These are phyloP conservation scores for Flaveria brownii DNA, from an alignment of 129 eudicot genomes.

Conservation along the genomic window DNA sequence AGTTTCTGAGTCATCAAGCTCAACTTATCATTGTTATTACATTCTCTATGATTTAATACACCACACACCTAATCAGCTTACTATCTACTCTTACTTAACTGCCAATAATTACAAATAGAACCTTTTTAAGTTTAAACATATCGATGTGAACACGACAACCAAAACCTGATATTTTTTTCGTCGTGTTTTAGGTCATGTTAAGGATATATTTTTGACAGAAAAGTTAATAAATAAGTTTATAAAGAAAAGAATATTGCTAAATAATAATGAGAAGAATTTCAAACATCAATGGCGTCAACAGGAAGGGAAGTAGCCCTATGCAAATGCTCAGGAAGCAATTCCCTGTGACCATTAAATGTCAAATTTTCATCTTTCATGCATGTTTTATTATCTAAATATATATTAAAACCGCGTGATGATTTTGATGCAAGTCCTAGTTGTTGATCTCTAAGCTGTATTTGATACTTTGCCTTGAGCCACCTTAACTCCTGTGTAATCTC, in stretches of 20 bases:
- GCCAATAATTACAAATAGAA: too few species aligned
- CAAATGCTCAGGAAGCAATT: conserved; percentile 61
- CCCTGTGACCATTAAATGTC: conserved; percentile 39
- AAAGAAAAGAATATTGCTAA: neutral
- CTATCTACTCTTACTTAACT: too few species aligned
- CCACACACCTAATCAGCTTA: too few species aligned
- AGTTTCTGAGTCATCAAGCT: too few species aligned
- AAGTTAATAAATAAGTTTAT: neutral
- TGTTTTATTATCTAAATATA: conserved; percentile 26
- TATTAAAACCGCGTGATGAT: conserved; percentile 18
- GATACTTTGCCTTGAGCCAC: conserved; percentile 80
- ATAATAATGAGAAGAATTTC: conserved; percentile 19
- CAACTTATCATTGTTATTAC: too few species aligned
- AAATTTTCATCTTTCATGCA: conserved; percentile 28
- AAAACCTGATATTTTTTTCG: neutral
- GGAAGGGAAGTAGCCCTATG: conserved; percentile 83
- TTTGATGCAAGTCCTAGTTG: conserved; percentile 40
- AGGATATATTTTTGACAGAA: neutral
- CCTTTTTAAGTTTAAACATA: too few species aligned
- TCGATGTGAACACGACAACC: neutral
- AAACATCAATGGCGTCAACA: conserved; percentile 66
- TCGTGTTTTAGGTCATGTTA: neutral
- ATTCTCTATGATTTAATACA: too few species aligned
- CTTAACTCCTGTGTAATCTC: conserved; percentile 58
- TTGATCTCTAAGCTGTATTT: conserved; percentile 58